These are phyloP conservation scores for Mycena epipterygia DNA, from an alignment of 768 basidiomycete species.

Conservation along the genomic window DNA sequence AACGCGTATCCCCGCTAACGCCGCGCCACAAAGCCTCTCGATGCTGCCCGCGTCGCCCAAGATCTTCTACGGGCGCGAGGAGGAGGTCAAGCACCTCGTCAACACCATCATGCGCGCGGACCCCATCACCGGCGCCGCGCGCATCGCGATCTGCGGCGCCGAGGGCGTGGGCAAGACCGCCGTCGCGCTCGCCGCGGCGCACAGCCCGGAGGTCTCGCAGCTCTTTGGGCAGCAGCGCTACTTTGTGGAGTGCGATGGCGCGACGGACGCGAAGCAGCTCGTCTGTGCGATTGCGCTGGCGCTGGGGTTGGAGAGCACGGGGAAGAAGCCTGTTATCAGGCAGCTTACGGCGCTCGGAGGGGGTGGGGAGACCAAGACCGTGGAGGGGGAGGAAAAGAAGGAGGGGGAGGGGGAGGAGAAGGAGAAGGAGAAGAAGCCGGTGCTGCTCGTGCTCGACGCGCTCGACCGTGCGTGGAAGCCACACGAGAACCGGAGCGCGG, in stretches of 20 bases:
- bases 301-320: conserved; percentile 7
- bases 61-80: conserved; percentile 30
- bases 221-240: conserved; percentile 13
- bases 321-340: conserved; percentile 17
- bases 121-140: conserved; percentile 22
- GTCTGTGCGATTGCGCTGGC: background rate
- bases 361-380: no score
- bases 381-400: no score
- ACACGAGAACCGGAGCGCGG: conserved; percentile 21
- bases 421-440: conserved; percentile 6
- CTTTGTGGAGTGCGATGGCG: conserved; percentile 29
- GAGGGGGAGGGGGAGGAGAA: no score
- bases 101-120: conserved; percentile 12
- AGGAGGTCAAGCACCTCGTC: conserved; percentile 23
- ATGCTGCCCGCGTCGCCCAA: conserved; percentile 30
- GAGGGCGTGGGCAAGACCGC: conserved; percentile 32
- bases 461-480: conserved; percentile 29
- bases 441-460: conserved; percentile 29
- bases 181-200: conserved; percentile 25
- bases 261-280: conserved; percentile 17
- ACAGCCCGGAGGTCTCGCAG: conserved; percentile 4
- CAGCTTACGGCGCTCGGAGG: background rate
- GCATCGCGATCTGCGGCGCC: conserved; percentile 12
- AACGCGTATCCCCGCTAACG: background rate
- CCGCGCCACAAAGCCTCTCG: background rate